Conservation (phyloP, 2,329 filamentous ascomycete species). For the Sordariomycetes sp. region DNA sequence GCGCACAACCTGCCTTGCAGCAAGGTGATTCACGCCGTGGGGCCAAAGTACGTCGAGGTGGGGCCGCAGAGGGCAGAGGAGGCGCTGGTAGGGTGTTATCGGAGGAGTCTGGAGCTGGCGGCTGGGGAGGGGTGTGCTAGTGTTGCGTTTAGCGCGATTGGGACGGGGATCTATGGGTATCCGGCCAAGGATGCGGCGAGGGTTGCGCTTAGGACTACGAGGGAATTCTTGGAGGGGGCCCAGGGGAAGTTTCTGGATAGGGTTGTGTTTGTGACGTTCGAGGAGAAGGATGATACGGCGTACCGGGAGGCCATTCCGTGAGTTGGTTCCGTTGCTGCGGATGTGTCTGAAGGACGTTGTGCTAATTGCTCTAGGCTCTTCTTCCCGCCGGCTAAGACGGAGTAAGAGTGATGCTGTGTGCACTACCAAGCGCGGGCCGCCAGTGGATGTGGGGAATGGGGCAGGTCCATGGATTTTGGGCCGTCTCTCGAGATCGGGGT, state of each 20-base stretch:
- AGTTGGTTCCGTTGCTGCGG: background rate
- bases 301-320: slow-evolving; percentile 55
- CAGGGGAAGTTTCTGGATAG: slow-evolving; percentile 44
- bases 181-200: slow-evolving; percentile 59
- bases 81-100: slow-evolving; percentile 53
- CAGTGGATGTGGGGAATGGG: background rate
- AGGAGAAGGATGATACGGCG: slow-evolving; percentile 59
- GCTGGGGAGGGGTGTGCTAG: slow-evolving; percentile 50
- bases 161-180: slow-evolving; percentile 85
- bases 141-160: slow-evolving; percentile 73
- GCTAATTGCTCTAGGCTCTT: background rate
- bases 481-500: too few species aligned
- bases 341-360: background rate
- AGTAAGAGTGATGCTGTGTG: background rate
- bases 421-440: background rate
- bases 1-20: slow-evolving; percentile 65
- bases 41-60: slow-evolving; percentile 54
- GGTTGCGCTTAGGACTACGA: slow-evolving; percentile 51
- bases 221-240: slow-evolving; percentile 35
- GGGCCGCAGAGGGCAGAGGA: slow-evolving; percentile 26
- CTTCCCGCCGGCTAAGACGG: background rate
- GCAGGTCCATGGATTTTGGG: background rate
- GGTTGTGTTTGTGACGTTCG: slow-evolving; percentile 78
- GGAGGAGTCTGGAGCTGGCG: slow-evolving; percentile 57
- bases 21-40: slow-evolving; percentile 82